phyloP scores from a whole-genome alignment of 2,329 filamentous ascomycete species.

The Gaeumannomyces sp. region DNA sequence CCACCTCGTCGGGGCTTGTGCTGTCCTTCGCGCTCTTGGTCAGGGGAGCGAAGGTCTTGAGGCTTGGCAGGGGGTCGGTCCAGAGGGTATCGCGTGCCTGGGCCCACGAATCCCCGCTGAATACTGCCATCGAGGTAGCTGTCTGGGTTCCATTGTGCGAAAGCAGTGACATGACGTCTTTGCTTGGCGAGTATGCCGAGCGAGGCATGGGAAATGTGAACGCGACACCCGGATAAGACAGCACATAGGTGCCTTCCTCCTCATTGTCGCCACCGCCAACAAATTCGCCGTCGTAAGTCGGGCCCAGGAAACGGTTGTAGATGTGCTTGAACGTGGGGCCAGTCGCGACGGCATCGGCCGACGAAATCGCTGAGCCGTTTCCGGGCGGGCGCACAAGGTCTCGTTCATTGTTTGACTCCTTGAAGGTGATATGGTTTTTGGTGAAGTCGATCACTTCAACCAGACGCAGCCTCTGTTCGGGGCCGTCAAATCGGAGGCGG shows the following conservation, averaged over 20 bases:
- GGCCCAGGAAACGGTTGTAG: slow-evolving; percentile 88
- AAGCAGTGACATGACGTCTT: slow-evolving; percentile 80
- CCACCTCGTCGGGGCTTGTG: slow-evolving; percentile 68
- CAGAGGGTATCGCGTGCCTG: slow-evolving; percentile 73
- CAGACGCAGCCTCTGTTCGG: slow-evolving; percentile 82
- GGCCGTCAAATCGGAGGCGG: slow-evolving; percentile 85
- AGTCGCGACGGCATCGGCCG: slow-evolving; percentile 15
- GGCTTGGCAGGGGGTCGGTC: slow-evolving; percentile 65
- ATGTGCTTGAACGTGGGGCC: slow-evolving; percentile 83
- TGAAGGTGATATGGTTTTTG: slow-evolving; percentile 78
- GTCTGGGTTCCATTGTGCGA: slow-evolving; percentile 70
- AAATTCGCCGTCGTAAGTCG: slow-evolving; percentile 91
- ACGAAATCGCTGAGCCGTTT: slow-evolving; percentile 12
- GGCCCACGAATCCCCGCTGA: slow-evolving; percentile 84
- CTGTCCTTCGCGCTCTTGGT: slow-evolving; percentile 38
- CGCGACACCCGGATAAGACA: slow-evolving; percentile 91
- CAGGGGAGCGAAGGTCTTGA: slow-evolving; percentile 63
- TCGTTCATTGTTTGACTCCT: slow-evolving; percentile 55
- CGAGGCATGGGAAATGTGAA: slow-evolving; percentile 80
- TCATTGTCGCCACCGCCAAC: slow-evolving; percentile 47
- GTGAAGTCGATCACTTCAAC: slow-evolving; percentile 90
- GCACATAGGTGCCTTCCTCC: slow-evolving; percentile 68
- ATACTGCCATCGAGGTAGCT: slow-evolving; percentile 84
- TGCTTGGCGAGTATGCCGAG: slow-evolving; percentile 65
- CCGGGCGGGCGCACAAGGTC: slow-evolving; percentile 63